phyloP scores from a whole-genome alignment of 2,329 filamentous ascomycete genomes.

The Ploettnerulaceae sp. region DNA sequence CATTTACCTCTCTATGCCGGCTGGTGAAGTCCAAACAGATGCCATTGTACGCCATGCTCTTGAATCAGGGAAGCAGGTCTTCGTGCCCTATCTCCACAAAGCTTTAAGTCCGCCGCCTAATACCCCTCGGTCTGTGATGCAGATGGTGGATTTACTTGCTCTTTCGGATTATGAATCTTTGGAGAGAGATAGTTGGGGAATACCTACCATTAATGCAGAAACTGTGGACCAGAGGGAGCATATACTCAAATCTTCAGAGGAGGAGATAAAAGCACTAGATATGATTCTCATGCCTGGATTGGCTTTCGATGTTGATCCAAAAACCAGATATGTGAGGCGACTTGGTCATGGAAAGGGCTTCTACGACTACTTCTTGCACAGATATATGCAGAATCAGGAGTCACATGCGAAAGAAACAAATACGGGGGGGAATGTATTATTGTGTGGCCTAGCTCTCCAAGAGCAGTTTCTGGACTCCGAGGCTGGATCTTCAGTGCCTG shows the following conservation, averaged over 20 bases:
- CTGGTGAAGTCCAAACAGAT: constrained; percentile 78
- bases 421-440: constrained; percentile 53
- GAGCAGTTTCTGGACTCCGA: constrained; percentile 71
- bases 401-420: constrained; percentile 36
- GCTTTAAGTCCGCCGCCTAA: constrained; percentile 35
- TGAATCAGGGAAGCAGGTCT: constrained; percentile 73
- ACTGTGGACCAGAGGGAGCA: constrained; percentile 65
- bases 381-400: constrained; percentile 51
- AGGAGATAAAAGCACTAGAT: constrained; percentile 58
- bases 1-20: constrained; percentile 90
- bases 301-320: constrained; percentile 68
- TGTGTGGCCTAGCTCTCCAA: constrained; percentile 74
- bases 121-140: constrained; percentile 70
- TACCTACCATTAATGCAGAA: constrained; percentile 71
- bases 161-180: constrained; percentile 74
- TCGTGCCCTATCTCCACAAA: constrained; percentile 82
- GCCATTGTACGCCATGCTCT: constrained; percentile 79
- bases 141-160: constrained; percentile 79
- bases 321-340: constrained; percentile 56
- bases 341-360: constrained; percentile 95
- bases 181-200: constrained; percentile 81
- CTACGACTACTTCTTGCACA: constrained; percentile 88
- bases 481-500: constrained; percentile 62
- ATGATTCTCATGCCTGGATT: constrained; percentile 89
- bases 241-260: constrained; percentile 56